These are phyloP conservation scores for Colletotrichum eleusines DNA, from an alignment of 2,329 filamentous ascomycete genomes.

Conservation along the genomic window DNA sequence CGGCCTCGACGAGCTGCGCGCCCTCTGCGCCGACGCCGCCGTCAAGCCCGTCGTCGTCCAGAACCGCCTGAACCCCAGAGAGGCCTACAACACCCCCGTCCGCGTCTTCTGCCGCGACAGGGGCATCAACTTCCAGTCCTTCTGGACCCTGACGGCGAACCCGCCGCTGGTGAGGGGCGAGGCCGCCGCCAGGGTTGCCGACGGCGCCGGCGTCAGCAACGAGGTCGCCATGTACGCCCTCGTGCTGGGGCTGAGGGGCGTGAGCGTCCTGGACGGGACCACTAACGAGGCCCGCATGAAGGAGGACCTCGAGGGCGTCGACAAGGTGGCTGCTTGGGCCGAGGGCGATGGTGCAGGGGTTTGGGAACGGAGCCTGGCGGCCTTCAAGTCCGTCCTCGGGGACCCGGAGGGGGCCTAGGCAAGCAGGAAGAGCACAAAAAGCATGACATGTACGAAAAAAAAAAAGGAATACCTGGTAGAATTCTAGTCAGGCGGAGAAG, in stretches of 20 bases:
- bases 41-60: constrained; percentile 73
- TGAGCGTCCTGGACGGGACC: constrained; percentile 61
- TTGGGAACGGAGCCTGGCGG: constrained; percentile 62
- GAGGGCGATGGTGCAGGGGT: constrained; percentile 55
- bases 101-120: constrained; percentile 62
- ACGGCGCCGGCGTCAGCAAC: constrained; percentile 50
- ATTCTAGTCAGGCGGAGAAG: constrained; percentile 14
- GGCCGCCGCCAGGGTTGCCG: constrained; percentile 65
- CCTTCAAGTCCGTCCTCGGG: constrained; percentile 57
- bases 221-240: constrained; percentile 62
- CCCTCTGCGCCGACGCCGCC: constrained; percentile 59
- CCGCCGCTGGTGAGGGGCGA: constrained; percentile 51
- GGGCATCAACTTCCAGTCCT: constrained; percentile 63
- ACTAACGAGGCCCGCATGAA: constrained; percentile 61
- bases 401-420: constrained; percentile 30
- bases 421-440: background rate
- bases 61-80: constrained; percentile 76
- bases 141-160: constrained; percentile 67
- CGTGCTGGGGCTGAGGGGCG: constrained; percentile 59
- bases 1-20: constrained; percentile 66
- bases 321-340: constrained; percentile 57
- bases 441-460: background rate
- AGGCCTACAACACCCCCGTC: constrained; percentile 70
- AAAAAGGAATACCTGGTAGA: background rate
- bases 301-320: constrained; percentile 60